Evolutionary conservation across 2,329 filamentous ascomycete genomes (phyloP), one percentile per base, ranked within the genome.

Genomic region (Colletotrichum gigasporum): DNA sequence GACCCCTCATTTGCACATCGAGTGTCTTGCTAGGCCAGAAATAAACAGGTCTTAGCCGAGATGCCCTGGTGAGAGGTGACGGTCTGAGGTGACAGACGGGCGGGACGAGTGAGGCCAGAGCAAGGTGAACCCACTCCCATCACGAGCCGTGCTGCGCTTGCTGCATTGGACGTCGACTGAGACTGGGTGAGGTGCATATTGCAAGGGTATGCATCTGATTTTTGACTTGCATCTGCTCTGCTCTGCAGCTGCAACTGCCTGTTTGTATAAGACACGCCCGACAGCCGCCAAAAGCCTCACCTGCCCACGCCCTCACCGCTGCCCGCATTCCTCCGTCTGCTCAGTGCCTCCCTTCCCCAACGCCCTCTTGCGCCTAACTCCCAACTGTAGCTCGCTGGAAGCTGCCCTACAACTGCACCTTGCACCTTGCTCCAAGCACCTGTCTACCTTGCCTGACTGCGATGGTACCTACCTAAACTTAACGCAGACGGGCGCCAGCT

Each of bases 251-350:
- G 16, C 34, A 22, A 26, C 14, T 28, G 18, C 28, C 10, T 32
- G 34, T 22, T 45, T 24, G 39, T 57, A 62, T 58, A 58, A 59
- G 45, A 63, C 53, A 63, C 16, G 20, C 22, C 16, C n/a, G 35
- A 28, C 44, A 63, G 35, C 59, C 30, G 42, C 22, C 34, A 42
- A 63, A 59, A 34, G 22, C 30, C 45, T 59, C 56, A 59, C 45
- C 56, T 59, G 56, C 56, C 58, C 34, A 26, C 34, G 37, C 28
- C 28, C 26, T 16, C 52, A 55, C 52, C 37, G 28, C 35, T 16
- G 18, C 22, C 20, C 22, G n/a, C 42, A 18, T 35, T 32, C 48
- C 56, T n/a, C 35, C 22, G 35, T 24, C 18, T 22, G 22, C 37
- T 22, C 28, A 24, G 11, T 20, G 28, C 42, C 54, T 24, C 22